Evolutionary conservation across 1,284 basidiomycete species (phyloP), one percentile per base, ranked within the genome.

Genomic region (Papiliotrema terrestris): DNA sequence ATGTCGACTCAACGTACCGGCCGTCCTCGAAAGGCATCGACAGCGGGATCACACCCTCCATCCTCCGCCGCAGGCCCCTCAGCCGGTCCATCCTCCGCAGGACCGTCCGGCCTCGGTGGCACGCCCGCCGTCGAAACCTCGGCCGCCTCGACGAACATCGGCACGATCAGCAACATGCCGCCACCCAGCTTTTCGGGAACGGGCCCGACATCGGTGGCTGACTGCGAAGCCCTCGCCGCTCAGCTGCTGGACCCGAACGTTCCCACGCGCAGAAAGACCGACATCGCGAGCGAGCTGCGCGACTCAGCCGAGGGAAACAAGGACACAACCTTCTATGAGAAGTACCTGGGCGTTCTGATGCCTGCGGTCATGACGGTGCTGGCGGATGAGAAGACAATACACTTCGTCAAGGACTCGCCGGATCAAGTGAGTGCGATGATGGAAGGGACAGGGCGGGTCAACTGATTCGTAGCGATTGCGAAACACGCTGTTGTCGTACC

Each of bases 241-340:
- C 72, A 73, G 56, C 56, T 75, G 25, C 26, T 65, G 6, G 73
- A 75, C 56, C 55, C 67, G 1, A 36, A n/a, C 26, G 35, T 39
- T 9, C 6, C 32, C 3, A n/a, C 37, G 14, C 29, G 51, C 22
- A 29, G 51, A 15, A 52, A 52, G 25, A 52, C 58, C 11, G 59
- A 63, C 23, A 61, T 64, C 41, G 89, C 89, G 47, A 83, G 81
- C 58, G 91, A 95, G 73, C 83, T 96, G 58, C 83, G 91, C 54
- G 91, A 95, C 73, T 85, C 87, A 73, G 83, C 95, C 60, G 92
- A 96, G 71, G 85, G 85, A 23, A 85, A 87, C 43, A 82, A 88
- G 54, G 91, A 95, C 66, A 81, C 84, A 37, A 91, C 94, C 0
- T 74, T 72, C 65, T 87, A 88, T 41, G 81, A 84, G 44, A 84